Percentiles rank a stretch among this genome's conserved stretches.
Conservation (phyloP, 2,329 filamentous ascomycete species). For the Albophoma yamanashiensis region DNA sequence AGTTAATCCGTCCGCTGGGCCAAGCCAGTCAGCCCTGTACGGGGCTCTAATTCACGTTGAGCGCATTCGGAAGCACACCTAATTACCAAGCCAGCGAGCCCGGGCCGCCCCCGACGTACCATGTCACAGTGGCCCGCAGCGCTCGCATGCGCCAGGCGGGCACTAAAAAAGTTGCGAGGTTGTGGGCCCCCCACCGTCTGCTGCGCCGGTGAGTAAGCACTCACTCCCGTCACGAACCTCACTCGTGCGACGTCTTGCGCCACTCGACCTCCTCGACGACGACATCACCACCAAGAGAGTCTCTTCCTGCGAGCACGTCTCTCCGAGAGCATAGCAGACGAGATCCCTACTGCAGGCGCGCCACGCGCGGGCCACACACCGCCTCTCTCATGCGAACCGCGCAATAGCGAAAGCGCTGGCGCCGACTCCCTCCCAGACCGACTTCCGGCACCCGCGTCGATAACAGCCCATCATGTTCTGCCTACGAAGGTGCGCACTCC, state of each 20-base stretch:
- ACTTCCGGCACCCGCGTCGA: not conserved
- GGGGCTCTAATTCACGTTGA: too few relatives aligned
- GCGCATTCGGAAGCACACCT: not conserved
- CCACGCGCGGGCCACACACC: not conserved
- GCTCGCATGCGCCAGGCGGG: not conserved
- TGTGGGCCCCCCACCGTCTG: not conserved
- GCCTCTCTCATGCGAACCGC: not conserved
- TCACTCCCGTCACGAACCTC: not conserved
- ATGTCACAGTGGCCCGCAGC: not conserved
- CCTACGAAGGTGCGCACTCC: constrained; percentile 32
- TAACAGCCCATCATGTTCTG: constrained; percentile 42
- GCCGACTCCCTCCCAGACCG: not conserved
- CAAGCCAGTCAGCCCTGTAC: not conserved
- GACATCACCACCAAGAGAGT: not conserved
- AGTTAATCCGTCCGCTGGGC: not conserved
- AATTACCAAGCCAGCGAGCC: too few relatives aligned
- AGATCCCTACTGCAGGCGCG: not conserved
- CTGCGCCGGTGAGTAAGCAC: not conserved
- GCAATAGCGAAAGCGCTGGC: not conserved
- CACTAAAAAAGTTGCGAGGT: not conserved
- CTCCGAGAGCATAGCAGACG: not conserved
- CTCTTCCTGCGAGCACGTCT: not conserved
- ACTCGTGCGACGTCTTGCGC: not conserved
- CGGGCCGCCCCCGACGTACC: not conserved
- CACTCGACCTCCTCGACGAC: not conserved